Base-by-base conservation (phyloP, 2,329 filamentous ascomycete species). In the Raffaelea albimanens region DNA sequence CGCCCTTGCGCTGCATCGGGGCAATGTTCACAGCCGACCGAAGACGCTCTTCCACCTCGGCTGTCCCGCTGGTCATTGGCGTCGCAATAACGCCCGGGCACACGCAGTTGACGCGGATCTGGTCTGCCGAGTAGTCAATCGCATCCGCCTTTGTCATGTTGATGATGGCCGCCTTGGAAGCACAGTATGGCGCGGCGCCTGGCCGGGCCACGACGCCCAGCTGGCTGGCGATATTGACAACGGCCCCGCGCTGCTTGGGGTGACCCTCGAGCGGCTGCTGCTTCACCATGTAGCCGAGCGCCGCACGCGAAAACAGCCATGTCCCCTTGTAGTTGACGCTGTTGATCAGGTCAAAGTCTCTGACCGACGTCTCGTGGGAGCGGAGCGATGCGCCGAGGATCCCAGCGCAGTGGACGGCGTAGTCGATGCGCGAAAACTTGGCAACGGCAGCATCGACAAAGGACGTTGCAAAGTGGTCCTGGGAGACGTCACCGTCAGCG, bases 71-170 rank as follows among this genome's bases (percentile, higher is more conserved):
- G 10, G 40, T 49, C 43, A 49, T 49, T 8, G 44, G 47, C 22
- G 60, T 55, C 11, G 46, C 46, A 3, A 60, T 55, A 11, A 58
- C 29, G 18, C 60, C 60, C 1, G 59, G 58, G 21, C 57, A 61
- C 41, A 56, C 45, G 5, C 55, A 57, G 43, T 61, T 60, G 45
- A 61, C 40, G 13, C 47, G 43, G 52, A 88, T 85, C 53, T 84
- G 74, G 44, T 84, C 74, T 0, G 76, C 71, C 1, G 80, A 83
- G 55, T 83, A 87, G 60, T 88, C 83, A 1, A 83, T 79, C 1
- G 83, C 84, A 50, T 88, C 61, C 2, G 62, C 59, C 59, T 71
- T 72, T 0, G 67, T 69, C 40, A 76, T 76, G 45, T 74, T 81
- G 53, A 73, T 73, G 72, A 77, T 38, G 25, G 40, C 47, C 3